Conservation (phyloP, 2,329 filamentous ascomycete genomes). For the Clonostachys rosea region DNA sequence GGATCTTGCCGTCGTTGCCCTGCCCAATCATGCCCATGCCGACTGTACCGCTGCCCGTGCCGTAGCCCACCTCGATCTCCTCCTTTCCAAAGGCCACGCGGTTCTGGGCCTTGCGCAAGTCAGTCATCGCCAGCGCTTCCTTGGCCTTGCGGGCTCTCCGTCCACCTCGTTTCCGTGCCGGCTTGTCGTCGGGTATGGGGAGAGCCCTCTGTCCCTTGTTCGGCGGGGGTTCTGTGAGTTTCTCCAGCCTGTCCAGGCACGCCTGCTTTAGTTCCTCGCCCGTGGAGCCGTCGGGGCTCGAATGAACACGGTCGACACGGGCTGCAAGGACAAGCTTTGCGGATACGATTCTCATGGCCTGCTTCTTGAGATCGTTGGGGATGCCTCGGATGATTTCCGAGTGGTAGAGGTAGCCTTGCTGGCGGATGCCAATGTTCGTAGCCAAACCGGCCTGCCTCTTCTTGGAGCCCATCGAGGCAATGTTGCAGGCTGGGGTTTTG, state of each 20-base stretch:
- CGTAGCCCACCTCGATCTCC: constrained; percentile 89
- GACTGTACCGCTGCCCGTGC: constrained; percentile 75
- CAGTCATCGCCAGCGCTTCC: constrained; percentile 95
- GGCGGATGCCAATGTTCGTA: constrained; percentile 84
- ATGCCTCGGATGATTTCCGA: constrained; percentile 85
- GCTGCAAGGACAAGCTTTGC: constrained; percentile 93
- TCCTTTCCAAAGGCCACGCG: constrained; percentile 94
- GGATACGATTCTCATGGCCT: constrained; percentile 91
- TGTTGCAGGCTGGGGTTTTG: constrained; percentile 90
- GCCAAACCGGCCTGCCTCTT: constrained; percentile 81
- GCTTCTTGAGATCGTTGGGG: constrained; percentile 80
- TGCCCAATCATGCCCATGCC: constrained; percentile 96
- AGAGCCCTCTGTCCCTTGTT: constrained; percentile 86
- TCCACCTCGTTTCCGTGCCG: constrained; percentile 86
- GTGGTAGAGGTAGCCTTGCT: constrained; percentile 91
- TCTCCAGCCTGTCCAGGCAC: constrained; percentile 83
- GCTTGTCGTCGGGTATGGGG: constrained; percentile 93
- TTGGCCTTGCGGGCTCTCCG: constrained; percentile 89
- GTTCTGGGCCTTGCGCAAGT: constrained; percentile 93
- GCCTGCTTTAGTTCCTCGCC: constrained; percentile 79
- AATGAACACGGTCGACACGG: constrained; percentile 81
- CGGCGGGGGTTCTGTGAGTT: constrained; percentile 84
- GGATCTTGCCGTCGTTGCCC: constrained; percentile 81
- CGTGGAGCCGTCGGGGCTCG: constrained; percentile 73
- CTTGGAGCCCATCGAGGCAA: constrained; percentile 86